Conservation (phyloP, 768 basidiomycete species). For the Suillus hirtellus region DNA sequence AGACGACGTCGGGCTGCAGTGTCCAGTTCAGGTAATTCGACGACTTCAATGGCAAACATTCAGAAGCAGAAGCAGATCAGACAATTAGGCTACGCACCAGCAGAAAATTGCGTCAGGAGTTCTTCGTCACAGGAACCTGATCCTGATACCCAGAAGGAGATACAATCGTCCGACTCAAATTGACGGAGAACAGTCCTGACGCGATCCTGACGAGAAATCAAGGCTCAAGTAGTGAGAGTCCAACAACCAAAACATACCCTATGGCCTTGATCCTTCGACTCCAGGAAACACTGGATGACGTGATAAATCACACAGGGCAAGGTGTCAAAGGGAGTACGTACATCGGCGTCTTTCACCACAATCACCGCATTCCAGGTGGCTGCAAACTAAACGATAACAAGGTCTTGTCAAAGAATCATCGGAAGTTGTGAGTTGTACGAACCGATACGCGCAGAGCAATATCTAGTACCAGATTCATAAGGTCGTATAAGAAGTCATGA, state of each 20-base stretch:
- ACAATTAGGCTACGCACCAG: background rate
- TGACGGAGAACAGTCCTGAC: background rate
- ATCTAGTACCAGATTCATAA: background rate
- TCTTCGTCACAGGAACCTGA: background rate
- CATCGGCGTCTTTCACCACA: background rate
- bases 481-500: too few species aligned
- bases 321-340: background rate
- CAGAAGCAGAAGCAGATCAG: background rate
- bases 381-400: background rate
- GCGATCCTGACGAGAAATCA: background rate
- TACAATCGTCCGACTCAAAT: slow-evolving; percentile 2
- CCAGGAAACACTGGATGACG: background rate
- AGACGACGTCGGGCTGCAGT: background rate
- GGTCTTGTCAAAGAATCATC: background rate
- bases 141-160: slow-evolving; percentile 6
- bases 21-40: background rate
- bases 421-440: background rate
- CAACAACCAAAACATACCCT: background rate
- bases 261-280: background rate
- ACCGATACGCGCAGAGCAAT: background rate
- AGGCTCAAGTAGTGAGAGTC: background rate
- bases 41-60: background rate
- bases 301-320: background rate
- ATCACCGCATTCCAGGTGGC: slow-evolving; percentile 2
- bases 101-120: background rate